Evolutionary conservation across 2,329 filamentous ascomycete genomes (phyloP), one percentile per base, ranked within the genome.

Genomic region (Aspergillus transmontanensis): DNA sequence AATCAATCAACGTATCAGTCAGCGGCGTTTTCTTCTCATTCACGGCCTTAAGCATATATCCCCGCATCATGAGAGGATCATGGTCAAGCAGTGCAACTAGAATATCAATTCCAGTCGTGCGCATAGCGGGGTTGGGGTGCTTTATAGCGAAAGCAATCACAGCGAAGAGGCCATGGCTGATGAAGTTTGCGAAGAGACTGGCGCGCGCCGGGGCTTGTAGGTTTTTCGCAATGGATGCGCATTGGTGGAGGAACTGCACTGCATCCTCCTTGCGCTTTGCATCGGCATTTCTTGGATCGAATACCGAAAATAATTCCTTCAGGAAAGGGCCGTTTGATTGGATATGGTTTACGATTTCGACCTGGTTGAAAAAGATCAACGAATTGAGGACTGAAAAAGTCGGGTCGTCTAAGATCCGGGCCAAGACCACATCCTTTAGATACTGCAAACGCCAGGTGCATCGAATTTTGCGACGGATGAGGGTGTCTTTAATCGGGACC

Each of bases 361-460:
- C 94, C 81, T 99, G 95, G 80, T 98, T 95, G 84, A 96, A 99
- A 82, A 97, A 99, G 69, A 99, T 99, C 71, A 98, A 86, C 57
- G 93, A 97, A 80, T 98, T 99, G 68, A 99, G 88, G 30, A 98
- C 94, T 28, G 93, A 96, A 78, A 98, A 99, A 23, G 95, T 99
- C 57, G 94, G 94, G 76, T 99, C 95, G 79, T 99, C 95, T 65
- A 99, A 85, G 67, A 99, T 98, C 66, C 95, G 89, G 34, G 95
- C 95, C 50, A 99, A 86, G 1, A 98, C 94, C n/a, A 99, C 95
- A 73, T 99, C 95, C 78, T 98, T 99, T 60, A 99, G 85, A 76
- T 99, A 99, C 74, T 97, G 94, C 39, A 99, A 82, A 45, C 95
- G 91, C 81, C 97, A 97, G 1, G 95, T 98, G 77, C 94, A 93